A percentile compares a stretch with the other conserved stretches of the same genome.
phyloP scores from a whole-genome alignment of 2,329 filamentous ascomycete genomes.

The Trichoderma semiorbis region DNA sequence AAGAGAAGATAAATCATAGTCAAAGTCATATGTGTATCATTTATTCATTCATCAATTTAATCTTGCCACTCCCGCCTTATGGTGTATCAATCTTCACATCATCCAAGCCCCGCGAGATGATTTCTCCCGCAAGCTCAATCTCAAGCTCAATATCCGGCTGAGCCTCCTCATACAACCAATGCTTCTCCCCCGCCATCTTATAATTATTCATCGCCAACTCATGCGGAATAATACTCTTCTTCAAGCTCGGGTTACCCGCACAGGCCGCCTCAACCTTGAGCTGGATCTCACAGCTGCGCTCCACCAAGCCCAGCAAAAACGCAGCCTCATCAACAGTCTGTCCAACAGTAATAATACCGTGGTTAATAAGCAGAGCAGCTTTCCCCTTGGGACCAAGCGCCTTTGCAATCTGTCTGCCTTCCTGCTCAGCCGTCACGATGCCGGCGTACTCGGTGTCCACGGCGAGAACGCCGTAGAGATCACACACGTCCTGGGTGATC shows the following conservation, averaged over 20 bases:
- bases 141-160: slow-evolving; percentile 47
- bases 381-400: slow-evolving; percentile 57
- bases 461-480: slow-evolving; percentile 59
- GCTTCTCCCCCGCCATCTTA: slow-evolving; percentile 44
- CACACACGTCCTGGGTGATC: slow-evolving; percentile 65
- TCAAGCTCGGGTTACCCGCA: slow-evolving; percentile 39
- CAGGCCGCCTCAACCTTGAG: slow-evolving; percentile 63
- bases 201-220: slow-evolving; percentile 40
- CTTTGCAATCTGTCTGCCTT: slow-evolving; percentile 61
- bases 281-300: slow-evolving; percentile 66
- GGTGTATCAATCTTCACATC: slow-evolving; percentile 22
- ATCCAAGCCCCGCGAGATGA: slow-evolving; percentile 26
- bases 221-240: slow-evolving; percentile 41
- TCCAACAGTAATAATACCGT: slow-evolving; percentile 69
- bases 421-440: slow-evolving; percentile 57
- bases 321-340: slow-evolving; percentile 70
- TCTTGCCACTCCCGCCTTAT: background rate
- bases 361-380: slow-evolving; percentile 65
- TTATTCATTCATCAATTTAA: background rate
- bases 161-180: slow-evolving; percentile 44
- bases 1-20: background rate
- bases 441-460: slow-evolving; percentile 59
- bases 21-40: background rate
- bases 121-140: slow-evolving; percentile 39
- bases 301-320: slow-evolving; percentile 65